Evolutionary conservation across 306 rosid species (phyloP).

Genomic region (Citrullus mucosospermus): DNA sequence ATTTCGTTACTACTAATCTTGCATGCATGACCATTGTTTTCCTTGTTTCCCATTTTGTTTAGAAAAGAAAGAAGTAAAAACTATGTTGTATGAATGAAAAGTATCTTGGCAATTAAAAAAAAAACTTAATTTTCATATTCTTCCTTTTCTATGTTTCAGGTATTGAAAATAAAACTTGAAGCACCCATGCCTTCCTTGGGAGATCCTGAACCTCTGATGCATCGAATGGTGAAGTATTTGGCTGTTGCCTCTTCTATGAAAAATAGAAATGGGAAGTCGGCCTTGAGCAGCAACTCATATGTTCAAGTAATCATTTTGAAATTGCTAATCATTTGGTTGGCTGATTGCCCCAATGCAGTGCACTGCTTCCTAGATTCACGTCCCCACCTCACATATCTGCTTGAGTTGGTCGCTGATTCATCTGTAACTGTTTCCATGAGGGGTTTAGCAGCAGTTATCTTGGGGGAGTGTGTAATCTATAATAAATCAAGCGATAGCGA

Average conservation of each 20-base stretch:
- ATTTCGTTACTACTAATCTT: neutral
- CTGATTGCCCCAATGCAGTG: slow-evolving; percentile 75
- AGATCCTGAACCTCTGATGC: slow-evolving; percentile 71
- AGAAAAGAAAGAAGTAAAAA: too few relatives aligned
- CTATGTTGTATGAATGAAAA: neutral
- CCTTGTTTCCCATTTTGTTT: neutral
- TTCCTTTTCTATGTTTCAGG: slow-evolving; percentile 30
- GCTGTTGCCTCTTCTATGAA: slow-evolving; percentile 78
- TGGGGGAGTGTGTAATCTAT: slow-evolving; percentile 91
- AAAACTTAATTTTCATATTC: neutral
- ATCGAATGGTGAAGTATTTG: slow-evolving; percentile 73
- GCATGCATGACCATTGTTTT: neutral
- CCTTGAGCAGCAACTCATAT: slow-evolving; percentile 34
- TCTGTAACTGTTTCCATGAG: slow-evolving; percentile 54
- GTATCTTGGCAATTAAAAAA: neutral
- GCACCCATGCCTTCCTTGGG: slow-evolving; percentile 67
- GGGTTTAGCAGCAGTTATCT: slow-evolving; percentile 75
- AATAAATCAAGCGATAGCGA: slow-evolving; percentile 57
- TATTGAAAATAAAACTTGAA: slow-evolving; percentile 65
- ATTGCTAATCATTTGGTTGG: slow-evolving; percentile 72
- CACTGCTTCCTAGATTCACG: slow-evolving; percentile 83
- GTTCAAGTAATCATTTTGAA: slow-evolving; percentile 61
- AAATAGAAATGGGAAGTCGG: slow-evolving; percentile 58
- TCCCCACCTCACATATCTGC: slow-evolving; percentile 78
- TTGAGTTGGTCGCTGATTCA: slow-evolving; percentile 66